phyloP scores from a whole-genome alignment of 2,329 filamentous ascomycete genomes.

The Penicillium sp. region DNA sequence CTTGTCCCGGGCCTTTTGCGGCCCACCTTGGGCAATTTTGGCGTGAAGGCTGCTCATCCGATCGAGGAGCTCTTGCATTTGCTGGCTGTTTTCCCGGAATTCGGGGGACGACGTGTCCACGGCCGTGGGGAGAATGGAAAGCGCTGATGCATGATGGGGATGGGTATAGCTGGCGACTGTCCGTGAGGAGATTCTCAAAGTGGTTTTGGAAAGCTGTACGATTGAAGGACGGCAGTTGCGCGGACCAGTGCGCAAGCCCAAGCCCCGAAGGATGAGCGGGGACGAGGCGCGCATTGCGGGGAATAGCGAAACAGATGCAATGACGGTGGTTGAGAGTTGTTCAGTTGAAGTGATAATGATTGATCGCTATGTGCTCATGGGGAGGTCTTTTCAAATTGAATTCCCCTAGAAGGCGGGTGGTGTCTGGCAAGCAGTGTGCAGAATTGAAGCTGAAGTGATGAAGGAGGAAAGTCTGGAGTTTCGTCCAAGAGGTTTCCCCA shows the following conservation, averaged over 20 bases:
- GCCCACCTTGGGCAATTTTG: constrained; percentile 68
- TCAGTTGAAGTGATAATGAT: constrained; percentile 1
- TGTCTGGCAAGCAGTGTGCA: too few species aligned
- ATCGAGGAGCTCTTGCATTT: constrained; percentile 68
- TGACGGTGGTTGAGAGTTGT: too few species aligned
- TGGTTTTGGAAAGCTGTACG: constrained; percentile 1
- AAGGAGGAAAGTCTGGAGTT: constrained; percentile 7
- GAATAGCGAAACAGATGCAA: constrained; percentile 2
- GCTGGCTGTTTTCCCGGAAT: constrained; percentile 71
- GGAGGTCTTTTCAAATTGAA: not conserved
- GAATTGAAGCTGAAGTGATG: not conserved
- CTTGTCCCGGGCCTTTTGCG: constrained; percentile 77
- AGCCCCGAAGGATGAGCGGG: constrained; percentile 35
- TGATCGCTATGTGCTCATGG: not conserved
- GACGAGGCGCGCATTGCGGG: constrained; percentile 36
- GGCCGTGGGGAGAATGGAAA: constrained; percentile 69
- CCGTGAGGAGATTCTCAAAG: constrained; percentile 22
- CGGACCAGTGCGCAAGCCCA: constrained; percentile 25
- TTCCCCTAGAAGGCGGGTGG: too few species aligned
- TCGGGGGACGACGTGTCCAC: constrained; percentile 72
- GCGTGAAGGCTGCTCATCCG: constrained; percentile 64
- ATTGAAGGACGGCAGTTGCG: constrained; percentile 7
- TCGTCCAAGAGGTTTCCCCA: constrained; percentile 16
- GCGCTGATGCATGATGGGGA: constrained; percentile 71
- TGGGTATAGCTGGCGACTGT: constrained; percentile 70